A percentile compares a stretch with the other conserved stretches of the same genome.
Conservation (phyloP, 1,284 basidiomycete genomes). For the Pholiota adiposa region DNA sequence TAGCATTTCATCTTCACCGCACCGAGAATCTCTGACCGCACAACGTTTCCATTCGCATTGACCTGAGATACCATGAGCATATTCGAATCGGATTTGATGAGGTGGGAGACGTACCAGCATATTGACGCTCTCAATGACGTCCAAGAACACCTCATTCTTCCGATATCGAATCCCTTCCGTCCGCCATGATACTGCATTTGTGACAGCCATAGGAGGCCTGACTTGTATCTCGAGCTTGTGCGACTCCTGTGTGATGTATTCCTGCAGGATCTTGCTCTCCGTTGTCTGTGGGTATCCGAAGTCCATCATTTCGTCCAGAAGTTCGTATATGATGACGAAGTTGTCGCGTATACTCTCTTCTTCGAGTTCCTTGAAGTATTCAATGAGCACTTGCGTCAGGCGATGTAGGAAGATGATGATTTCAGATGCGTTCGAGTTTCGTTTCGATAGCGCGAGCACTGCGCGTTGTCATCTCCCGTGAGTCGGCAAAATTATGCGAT, state of each 20-base stretch:
- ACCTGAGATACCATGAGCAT: conserved; percentile 58
- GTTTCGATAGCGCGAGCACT: conserved; percentile 96
- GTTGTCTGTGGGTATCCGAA: conserved; percentile 99
- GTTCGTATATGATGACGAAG: conserved; percentile 97
- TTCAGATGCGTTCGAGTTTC: conserved; percentile 96
- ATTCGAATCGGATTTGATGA: not conserved
- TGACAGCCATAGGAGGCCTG: conserved; percentile 95
- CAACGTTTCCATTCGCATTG: conserved; percentile 96
- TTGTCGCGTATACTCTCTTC: conserved; percentile 99
- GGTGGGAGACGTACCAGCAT: conserved; percentile 70
- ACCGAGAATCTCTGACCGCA: conserved; percentile 96
- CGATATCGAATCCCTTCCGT: conserved; percentile 97
- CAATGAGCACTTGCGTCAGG: conserved; percentile 86
- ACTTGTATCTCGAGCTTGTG: conserved; percentile 99
- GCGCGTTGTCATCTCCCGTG: not conserved
- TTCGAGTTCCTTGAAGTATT: conserved; percentile 99
- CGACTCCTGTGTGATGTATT: conserved; percentile 99
- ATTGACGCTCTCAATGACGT: conserved; percentile 98
- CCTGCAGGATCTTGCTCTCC: conserved; percentile 98
- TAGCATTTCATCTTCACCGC: conserved; percentile 99
- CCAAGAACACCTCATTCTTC: conserved; percentile 99
- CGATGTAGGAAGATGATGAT: conserved; percentile 97
- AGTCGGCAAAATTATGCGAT: not conserved
- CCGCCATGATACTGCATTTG: conserved; percentile 98
- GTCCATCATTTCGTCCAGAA: conserved; percentile 99